Conservation (phyloP, 2,329 filamentous ascomycete species). For the Talaromyces albobiverticillius region DNA sequence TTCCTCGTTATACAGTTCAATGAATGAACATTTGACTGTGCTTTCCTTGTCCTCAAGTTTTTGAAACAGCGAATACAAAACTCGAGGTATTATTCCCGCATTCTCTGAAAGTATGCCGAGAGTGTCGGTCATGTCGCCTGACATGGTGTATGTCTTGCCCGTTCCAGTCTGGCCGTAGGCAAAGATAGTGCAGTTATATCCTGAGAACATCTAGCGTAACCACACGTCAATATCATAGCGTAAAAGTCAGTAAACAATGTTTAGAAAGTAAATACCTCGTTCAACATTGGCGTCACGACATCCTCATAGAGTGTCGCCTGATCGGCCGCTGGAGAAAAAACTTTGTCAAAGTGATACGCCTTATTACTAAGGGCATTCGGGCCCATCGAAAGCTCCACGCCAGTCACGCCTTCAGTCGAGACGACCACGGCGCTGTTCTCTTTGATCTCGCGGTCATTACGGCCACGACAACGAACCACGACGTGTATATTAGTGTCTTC, state of each 20-base stretch:
- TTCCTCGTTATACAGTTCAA: constrained; percentile 98
- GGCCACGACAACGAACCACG: constrained; percentile 88
- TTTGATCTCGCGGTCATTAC: constrained; percentile 85
- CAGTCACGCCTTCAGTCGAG: constrained; percentile 81
- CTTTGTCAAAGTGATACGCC: constrained; percentile 93
- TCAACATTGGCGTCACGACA: constrained; percentile 86
- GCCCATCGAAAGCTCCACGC: constrained; percentile 88
- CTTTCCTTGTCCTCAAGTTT: constrained; percentile 81
- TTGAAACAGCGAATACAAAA: constrained; percentile 79
- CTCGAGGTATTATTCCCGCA: constrained; percentile 92
- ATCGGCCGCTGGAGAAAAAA: constrained; percentile 92
- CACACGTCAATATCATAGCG: background rate
- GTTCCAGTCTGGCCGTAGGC: constrained; percentile 98
- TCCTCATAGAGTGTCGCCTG: constrained; percentile 94
- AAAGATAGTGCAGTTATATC: constrained; percentile 98
- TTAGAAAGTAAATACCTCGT: constrained; percentile 64
- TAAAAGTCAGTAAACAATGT: background rate
- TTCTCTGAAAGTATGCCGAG: constrained; percentile 82
- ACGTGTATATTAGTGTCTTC: constrained; percentile 98
- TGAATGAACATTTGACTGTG: constrained; percentile 96
- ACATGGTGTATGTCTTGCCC: constrained; percentile 99
- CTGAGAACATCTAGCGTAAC: constrained; percentile 70
- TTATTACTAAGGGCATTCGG: constrained; percentile 92
- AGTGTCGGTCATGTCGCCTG: constrained; percentile 89
- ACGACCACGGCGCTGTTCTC: constrained; percentile 96